phyloP scores from a whole-genome alignment of 75 land plant genomes.

The Cupressus sempervirens region DNA sequence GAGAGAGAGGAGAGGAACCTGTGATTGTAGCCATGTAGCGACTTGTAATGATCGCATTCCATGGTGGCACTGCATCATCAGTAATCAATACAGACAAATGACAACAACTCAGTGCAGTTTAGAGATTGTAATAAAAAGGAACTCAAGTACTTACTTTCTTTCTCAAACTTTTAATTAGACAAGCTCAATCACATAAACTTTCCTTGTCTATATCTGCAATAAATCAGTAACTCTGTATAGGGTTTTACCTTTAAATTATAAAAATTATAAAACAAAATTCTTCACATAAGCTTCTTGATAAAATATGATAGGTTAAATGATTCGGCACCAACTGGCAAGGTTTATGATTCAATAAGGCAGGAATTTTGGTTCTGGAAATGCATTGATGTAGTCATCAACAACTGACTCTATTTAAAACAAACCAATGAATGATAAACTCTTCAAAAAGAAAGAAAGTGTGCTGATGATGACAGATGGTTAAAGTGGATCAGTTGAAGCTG shows the following conservation, averaged over 20 bases:
- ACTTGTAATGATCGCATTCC: slow-evolving; percentile 92
- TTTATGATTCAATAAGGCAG: neutral
- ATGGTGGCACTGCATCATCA: slow-evolving; percentile 87
- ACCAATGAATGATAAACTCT: neutral
- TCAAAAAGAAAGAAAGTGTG: neutral
- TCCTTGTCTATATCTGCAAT: neutral
- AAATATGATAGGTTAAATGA: neutral
- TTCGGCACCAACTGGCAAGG: neutral
- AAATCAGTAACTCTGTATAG: neutral
- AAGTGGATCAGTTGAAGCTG: neutral
- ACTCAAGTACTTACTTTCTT: too few relatives aligned
- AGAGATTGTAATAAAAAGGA: slow-evolving; percentile 2
- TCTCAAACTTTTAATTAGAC: neutral
- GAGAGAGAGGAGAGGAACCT: slow-evolving; percentile 44
- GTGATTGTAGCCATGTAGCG: slow-evolving; percentile 88
- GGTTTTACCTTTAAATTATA: neutral
- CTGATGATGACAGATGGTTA: neutral
- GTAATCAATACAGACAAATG: neutral
- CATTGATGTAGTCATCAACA: neutral
- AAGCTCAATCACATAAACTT: neutral
- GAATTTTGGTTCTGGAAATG: neutral
- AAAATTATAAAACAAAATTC: neutral
- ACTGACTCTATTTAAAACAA: neutral
- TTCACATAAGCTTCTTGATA: neutral
- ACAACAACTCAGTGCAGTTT: neutral